Conservation (phyloP, 1,139 yeast genomes). For the Suhomyces taliae region DNA sequence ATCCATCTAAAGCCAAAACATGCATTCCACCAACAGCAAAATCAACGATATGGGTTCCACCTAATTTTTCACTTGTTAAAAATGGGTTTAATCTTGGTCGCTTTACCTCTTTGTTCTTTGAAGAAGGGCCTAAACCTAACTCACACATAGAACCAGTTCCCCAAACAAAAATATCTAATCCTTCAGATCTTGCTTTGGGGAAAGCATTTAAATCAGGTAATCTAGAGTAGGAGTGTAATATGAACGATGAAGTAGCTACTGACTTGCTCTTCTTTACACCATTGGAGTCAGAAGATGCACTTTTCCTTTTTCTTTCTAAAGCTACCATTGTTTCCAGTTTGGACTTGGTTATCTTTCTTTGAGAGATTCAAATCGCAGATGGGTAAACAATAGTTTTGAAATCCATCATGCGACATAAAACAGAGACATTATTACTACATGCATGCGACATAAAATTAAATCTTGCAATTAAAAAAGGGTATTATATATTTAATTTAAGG, state of each 20-base stretch:
- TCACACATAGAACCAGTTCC: slow-evolving; percentile 98
- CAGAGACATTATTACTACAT: not conserved
- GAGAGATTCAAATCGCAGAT: not conserved
- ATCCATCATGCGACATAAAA: not conserved
- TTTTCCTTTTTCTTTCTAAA: slow-evolving; percentile 40
- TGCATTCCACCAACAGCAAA: slow-evolving; percentile 97
- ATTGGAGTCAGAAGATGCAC: slow-evolving; percentile 15
- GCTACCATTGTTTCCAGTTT: slow-evolving; percentile 38
- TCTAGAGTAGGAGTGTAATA: slow-evolving; percentile 50
- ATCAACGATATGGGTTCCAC: slow-evolving; percentile 60
- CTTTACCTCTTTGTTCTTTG: slow-evolving; percentile 87
- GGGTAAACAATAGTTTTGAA: not conserved
- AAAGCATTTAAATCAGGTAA: slow-evolving; percentile 46
- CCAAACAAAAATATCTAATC: slow-evolving; percentile 83
- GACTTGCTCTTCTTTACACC: slow-evolving; percentile 32
- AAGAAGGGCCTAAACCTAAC: slow-evolving; percentile 87
- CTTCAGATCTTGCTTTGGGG: slow-evolving; percentile 40
- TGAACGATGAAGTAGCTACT: slow-evolving; percentile 40
- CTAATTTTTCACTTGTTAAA: slow-evolving; percentile 58
- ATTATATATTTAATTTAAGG: slow-evolving; percentile 23
- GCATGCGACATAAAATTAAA: not conserved
- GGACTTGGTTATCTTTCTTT: not conserved
- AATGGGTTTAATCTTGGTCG: slow-evolving; percentile 90
- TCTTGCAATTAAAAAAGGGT: not conserved
- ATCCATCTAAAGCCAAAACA: slow-evolving; percentile 72